Evolutionary conservation across 1,139 yeast genomes (phyloP).

Genomic region (Lizanozyma gosingica): DNA sequence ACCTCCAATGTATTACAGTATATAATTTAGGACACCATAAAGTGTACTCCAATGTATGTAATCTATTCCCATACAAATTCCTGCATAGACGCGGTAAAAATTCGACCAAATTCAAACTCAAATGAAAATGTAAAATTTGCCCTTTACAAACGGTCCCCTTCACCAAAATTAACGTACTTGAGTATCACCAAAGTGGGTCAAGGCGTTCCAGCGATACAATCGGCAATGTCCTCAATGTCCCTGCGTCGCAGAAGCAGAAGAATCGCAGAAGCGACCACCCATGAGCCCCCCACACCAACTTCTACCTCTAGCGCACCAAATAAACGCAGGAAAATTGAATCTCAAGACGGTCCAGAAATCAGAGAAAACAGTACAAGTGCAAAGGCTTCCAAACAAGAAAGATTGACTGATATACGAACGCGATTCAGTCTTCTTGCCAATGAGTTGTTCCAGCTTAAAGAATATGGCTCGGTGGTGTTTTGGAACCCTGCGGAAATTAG

Average conservation of each 20-base stretch:
- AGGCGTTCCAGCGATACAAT: no score
- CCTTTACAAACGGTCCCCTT: no score
- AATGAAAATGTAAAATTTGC: neutral
- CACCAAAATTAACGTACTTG: no score
- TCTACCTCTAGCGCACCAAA: no score
- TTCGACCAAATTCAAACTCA: neutral
- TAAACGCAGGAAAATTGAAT: neutral
- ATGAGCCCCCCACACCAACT: neutral
- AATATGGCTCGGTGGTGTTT: slow-evolving; percentile 48
- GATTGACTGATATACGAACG: slow-evolving; percentile 27
- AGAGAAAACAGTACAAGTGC: no score
- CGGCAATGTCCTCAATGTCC: neutral
- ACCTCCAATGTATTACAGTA: no score
- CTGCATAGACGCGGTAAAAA: neutral
- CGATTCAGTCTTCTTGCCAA: slow-evolving; percentile 38
- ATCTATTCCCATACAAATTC: neutral
- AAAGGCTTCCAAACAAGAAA: slow-evolving; percentile 11
- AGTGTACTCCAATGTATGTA: no score
- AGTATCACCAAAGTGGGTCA: no score
- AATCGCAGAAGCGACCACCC: neutral
- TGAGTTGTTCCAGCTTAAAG: slow-evolving; percentile 50
- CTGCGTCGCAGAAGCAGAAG: neutral
- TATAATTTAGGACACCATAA: no score
- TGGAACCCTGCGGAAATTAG: slow-evolving; percentile 50
- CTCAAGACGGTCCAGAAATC: no score